These are phyloP conservation scores for Amanita subjunquillea DNA, from an alignment of 768 basidiomycete species.

Conservation along the genomic window DNA sequence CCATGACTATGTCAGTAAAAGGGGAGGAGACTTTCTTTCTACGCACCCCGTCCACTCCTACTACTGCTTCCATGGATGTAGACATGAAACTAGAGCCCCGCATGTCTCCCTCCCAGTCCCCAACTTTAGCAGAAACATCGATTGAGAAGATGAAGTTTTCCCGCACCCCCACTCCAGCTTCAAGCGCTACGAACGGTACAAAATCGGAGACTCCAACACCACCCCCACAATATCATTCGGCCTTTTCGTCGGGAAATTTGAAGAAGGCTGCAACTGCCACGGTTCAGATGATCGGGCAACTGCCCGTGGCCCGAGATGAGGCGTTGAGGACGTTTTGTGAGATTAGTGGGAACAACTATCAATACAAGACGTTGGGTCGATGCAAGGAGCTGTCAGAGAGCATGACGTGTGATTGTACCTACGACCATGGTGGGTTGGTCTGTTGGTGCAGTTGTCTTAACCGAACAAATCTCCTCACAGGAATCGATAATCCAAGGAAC, in stretches of 20 bases:
- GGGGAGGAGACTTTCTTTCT: conserved; percentile 19
- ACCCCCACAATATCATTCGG: conserved; percentile 22
- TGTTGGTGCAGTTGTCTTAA: conserved; percentile 6
- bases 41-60: conserved; percentile 16
- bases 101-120: conserved; percentile 24
- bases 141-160: conserved; percentile 24
- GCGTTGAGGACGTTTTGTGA: conserved; percentile 67
- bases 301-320: conserved; percentile 65
- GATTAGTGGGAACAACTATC: conserved; percentile 75
- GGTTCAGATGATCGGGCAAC: conserved; percentile 69
- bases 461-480: conserved; percentile 23
- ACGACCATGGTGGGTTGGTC: conserved; percentile 63
- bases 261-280: conserved; percentile 26
- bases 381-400: conserved; percentile 85
- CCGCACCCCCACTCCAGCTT: conserved; percentile 24
- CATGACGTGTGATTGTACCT: conserved; percentile 92
- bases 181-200: conserved; percentile 20
- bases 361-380: conserved; percentile 78
- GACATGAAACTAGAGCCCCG: conserved; percentile 21
- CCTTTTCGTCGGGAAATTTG: conserved; percentile 13
- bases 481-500: conserved; percentile 41
- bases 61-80: conserved; percentile 17
- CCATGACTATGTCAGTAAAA: conserved; percentile 16
- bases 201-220: conserved; percentile 32
- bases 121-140: conserved; percentile 22